Base-by-base conservation (phyloP, 2,329 filamentous ascomycete genomes). In the Neopestalotiopsis clavispora region DNA sequence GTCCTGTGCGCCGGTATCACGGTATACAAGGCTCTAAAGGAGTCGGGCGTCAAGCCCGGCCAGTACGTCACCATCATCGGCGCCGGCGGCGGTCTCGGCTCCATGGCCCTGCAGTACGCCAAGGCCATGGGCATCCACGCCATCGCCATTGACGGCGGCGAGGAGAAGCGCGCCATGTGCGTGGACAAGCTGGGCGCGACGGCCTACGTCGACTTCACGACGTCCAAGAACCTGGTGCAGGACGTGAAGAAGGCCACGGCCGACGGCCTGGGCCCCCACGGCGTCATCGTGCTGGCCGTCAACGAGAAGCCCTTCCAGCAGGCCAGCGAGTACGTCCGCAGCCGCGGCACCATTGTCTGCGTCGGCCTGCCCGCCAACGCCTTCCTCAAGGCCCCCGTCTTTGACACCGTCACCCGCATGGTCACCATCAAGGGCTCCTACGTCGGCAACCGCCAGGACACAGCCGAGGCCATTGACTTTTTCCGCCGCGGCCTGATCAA, bases 261-360 rank as follows among this genome's bases (percentile, higher is more conserved):
- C 34, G 94, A 95, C 75, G 93, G 93, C 23, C 87, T 94, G 17
- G 95, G 95, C 66, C 94, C 95, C 4, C 92, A 97, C 76, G 95
- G 94, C 52, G 94, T 95, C 71, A 86, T 98, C 73, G 86, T 98
- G 59, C 89, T 98, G 70, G 95, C 95, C 71, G 94, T 94, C 66
- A 89, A 86, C 75, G 95, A 98, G 87, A 94, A 92, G 85, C 95
- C 95, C 67, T 98, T 98, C 90, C 94, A 97, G 84, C 95, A 98
- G 84, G 95, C 95, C 57, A 90, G 93, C 62, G 91, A 89, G 81
- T 97, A 98, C 82, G 91, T 97, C 71, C 92, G 95, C 70, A 88
- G 94, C 68, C 90, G 90, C 70, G 95, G 95, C 69, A 88, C 89
- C 52, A 92, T 98, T 77, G 89, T 98, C 71, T 95, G 93, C 82